These are phyloP conservation scores for Funneliformis mosseae DNA, from an alignment of 192 early-diverging fungal genomes.

Conservation along the genomic window DNA sequence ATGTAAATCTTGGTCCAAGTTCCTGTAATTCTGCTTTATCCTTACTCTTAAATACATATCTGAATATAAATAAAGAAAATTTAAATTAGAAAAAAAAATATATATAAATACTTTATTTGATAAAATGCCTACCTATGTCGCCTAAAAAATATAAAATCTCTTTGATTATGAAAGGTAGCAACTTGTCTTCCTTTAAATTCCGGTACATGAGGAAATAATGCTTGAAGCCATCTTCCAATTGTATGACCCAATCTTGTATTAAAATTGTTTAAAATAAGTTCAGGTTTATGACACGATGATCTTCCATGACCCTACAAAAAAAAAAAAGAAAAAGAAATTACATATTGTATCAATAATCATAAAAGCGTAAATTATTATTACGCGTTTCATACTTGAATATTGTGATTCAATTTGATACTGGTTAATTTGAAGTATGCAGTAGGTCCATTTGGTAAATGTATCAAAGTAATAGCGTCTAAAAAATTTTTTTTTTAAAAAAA, in stretches of 20 bases:
- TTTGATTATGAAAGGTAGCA: conserved; percentile 97
- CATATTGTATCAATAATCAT: background rate
- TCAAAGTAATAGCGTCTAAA: conserved; percentile 78
- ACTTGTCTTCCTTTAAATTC: conserved; percentile 95
- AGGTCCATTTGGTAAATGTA: conserved; percentile 96
- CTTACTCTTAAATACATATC: conserved; percentile 85
- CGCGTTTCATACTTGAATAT: conserved; percentile 56
- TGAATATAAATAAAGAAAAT: conserved; percentile 32
- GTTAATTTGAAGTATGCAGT: conserved; percentile 96
- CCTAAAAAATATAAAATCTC: conserved; percentile 99
- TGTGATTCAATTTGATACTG: conserved; percentile 72
- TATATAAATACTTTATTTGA: background rate
- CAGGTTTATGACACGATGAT: conserved; percentile 83
- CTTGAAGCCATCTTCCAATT: conserved; percentile 92
- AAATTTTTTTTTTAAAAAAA: conserved; percentile 8
- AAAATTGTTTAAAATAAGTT: conserved; percentile 98
- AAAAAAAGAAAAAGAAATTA: background rate
- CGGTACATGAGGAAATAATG: conserved; percentile 96
- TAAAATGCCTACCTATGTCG: conserved; percentile 70
- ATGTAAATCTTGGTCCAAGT: conserved; percentile 92
- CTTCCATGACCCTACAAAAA: conserved; percentile 68
- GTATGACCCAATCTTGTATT: conserved; percentile 96
- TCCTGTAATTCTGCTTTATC: conserved; percentile 90
- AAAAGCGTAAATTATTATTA: background rate
- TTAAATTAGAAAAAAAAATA: background rate